Evolutionary conservation across 106 monocot species (phyloP), one percentile per base, ranked within the genome.

Genomic region (Allium fistulosum): DNA sequence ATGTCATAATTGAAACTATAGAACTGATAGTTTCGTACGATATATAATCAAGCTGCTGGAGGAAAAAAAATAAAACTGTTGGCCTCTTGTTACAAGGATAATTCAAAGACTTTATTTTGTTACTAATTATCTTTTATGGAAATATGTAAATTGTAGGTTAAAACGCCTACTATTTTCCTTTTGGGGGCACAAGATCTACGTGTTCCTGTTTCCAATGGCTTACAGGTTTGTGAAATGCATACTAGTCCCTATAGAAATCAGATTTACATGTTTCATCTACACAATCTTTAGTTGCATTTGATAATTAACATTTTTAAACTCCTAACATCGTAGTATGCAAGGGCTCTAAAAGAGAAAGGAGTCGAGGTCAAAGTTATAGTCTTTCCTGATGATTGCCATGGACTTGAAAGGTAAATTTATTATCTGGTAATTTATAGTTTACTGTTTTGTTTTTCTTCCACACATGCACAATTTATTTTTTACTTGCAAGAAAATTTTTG

Each of bases 181-280:
- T 75, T 99, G 75, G 89, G 97, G 66, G 97, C 87, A 57, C 86
- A 93, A 72, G 97, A 99, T 93, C 87, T 87, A 52, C 84, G 97
- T 51, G 93, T 99, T 82, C 97, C 92, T 71, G 79, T 91, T 74
- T 89, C 87, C 27, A 99, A 99, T 93, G 97, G 92, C 60, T 80
- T 99, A 52, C 97, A 99, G 92, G 97, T 99, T 59, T 11, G 58
- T 8, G 7, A 45, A 11, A 71, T 60, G 68, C 49, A n/a, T 62
- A 18, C n/a, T 75, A 18, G 50, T 66, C 52, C 8, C 3, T 49
- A 5, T 64, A 14, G 13, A 64, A 46, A 3, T 11, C 26, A 4
- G 6, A 13, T 9, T 12, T 22, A 61, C n/a, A 6, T 61, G 10
- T 17, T 17, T 27, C 10, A 61, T 17, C 61, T 5, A 61, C 16